Percentiles rank a stretch among this genome's conserved stretches.
Conservation (phyloP, 2,329 filamentous ascomycete genomes). For the Blastomyces emzantsi region DNA sequence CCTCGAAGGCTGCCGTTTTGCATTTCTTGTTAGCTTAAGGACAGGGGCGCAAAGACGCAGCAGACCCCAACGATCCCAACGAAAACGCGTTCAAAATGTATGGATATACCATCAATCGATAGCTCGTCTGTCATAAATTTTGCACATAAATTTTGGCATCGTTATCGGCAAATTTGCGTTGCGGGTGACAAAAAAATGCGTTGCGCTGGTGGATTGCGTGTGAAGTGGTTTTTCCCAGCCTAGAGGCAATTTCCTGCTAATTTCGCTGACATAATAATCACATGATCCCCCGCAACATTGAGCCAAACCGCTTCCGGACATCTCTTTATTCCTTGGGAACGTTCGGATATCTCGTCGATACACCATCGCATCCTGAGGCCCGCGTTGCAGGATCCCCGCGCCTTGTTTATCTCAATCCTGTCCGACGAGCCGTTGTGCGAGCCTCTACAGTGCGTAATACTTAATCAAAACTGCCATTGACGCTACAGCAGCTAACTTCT, state of each 20-base stretch:
- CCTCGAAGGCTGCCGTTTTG: slow-evolving; percentile 39
- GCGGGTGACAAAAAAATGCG: slow-evolving; percentile 29
- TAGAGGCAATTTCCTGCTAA: slow-evolving; percentile 23
- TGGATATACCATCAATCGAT: slow-evolving; percentile 35
- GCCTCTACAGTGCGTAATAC: slow-evolving; percentile 9
- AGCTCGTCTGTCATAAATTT: slow-evolving; percentile 24
- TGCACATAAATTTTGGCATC: slow-evolving; percentile 37
- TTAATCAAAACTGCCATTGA: not conserved
- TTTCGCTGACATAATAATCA: slow-evolving; percentile 26
- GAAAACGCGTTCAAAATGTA: slow-evolving; percentile 29
- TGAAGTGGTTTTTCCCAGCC: slow-evolving; percentile 32
- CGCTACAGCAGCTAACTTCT: slow-evolving; percentile 19
- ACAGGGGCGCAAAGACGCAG: slow-evolving; percentile 34
- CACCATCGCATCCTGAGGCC: not conserved
- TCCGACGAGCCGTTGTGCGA: slow-evolving; percentile 4
- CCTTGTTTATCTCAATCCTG: not conserved
- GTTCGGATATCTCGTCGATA: not conserved
- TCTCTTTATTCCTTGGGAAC: not conserved
- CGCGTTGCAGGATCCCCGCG: not conserved
- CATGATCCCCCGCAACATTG: slow-evolving; percentile 5
- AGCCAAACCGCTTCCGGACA: slow-evolving; percentile 1
- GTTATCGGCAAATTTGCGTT: slow-evolving; percentile 36
- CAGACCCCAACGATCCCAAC: slow-evolving; percentile 40
- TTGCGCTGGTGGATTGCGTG: slow-evolving; percentile 27
- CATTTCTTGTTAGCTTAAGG: slow-evolving; percentile 36